Conservation (phyloP, 169 alveolate species). For the Plasmodium yoelii region DNA sequence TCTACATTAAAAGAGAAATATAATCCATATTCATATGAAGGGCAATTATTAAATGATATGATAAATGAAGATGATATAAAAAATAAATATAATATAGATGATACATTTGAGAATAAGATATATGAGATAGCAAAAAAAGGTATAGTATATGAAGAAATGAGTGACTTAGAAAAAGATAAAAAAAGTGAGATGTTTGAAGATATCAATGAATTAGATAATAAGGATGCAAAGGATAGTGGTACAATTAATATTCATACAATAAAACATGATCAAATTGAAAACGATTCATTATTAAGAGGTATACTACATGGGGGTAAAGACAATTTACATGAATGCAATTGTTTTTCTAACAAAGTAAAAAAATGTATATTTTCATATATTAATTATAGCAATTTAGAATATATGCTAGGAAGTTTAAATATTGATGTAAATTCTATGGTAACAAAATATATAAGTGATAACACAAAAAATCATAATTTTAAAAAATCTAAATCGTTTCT, state of each 20-base stretch:
- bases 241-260: slow-evolving; percentile 35
- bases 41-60: slow-evolving; percentile 38
- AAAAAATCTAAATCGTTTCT: slow-evolving; percentile 53
- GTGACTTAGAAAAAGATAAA: slow-evolving; percentile 57
- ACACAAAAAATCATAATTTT: background rate
- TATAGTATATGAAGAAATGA: slow-evolving; percentile 26
- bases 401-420: slow-evolving; percentile 49
- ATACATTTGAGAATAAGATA: slow-evolving; percentile 33
- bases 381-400: slow-evolving; percentile 57
- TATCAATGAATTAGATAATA: slow-evolving; percentile 57
- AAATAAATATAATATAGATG: slow-evolving; percentile 50
- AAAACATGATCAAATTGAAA: slow-evolving; percentile 35
- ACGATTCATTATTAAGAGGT: slow-evolving; percentile 39
- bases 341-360: slow-evolving; percentile 29
- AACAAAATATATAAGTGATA: background rate
- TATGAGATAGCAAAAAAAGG: slow-evolving; percentile 3
- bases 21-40: slow-evolving; percentile 67
- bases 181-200: slow-evolving; percentile 66
- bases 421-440: slow-evolving; percentile 56
- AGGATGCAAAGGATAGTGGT: slow-evolving; percentile 48
- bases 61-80: slow-evolving; percentile 57
- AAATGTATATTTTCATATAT: slow-evolving; percentile 50
- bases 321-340: slow-evolving; percentile 49
- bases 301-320: slow-evolving; percentile 41
- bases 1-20: slow-evolving; percentile 22